phyloP scores from a whole-genome alignment of 768 basidiomycete genomes.

The Clitopilus passeckerianus region DNA sequence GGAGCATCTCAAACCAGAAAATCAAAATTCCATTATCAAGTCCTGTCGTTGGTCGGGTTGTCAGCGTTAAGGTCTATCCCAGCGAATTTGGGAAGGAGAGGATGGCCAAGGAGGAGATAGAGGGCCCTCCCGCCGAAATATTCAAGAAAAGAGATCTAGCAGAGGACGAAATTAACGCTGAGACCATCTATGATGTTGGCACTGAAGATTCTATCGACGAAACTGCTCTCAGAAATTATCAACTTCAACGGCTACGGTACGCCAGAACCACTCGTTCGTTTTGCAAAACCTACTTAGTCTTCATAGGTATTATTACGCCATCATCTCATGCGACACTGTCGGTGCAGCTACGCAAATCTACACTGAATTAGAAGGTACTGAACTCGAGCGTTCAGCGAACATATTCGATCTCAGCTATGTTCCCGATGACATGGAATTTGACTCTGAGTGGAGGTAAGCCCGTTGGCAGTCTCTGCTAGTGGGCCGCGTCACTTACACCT shows the following conservation, averaged over 20 bases:
- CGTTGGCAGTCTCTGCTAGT: not conserved
- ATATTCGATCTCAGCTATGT: constrained; percentile 94
- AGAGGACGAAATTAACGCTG: constrained; percentile 58
- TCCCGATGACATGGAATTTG: constrained; percentile 84
- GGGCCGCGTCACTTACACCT: not conserved
- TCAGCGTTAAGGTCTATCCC: constrained; percentile 84
- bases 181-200: constrained; percentile 60
- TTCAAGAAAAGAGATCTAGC: constrained; percentile 53
- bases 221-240: constrained; percentile 84
- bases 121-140: constrained; percentile 85
- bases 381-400: constrained; percentile 95
- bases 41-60: constrained; percentile 57
- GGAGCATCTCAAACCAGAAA: constrained; percentile 27
- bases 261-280: constrained; percentile 15
- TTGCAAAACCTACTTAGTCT: constrained; percentile 1
- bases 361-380: constrained; percentile 87
- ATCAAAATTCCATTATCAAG: constrained; percentile 15
- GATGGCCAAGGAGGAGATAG: constrained; percentile 80
- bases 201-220: constrained; percentile 81
- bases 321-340: constrained; percentile 81
- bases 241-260: constrained; percentile 87
- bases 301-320: constrained; percentile 88
- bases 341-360: constrained; percentile 77
- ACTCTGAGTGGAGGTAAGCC: constrained; percentile 66
- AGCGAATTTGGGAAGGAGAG: constrained; percentile 89